Conservation (phyloP, 73 alveolate species). For the Paramecium sonneborni region DNA sequence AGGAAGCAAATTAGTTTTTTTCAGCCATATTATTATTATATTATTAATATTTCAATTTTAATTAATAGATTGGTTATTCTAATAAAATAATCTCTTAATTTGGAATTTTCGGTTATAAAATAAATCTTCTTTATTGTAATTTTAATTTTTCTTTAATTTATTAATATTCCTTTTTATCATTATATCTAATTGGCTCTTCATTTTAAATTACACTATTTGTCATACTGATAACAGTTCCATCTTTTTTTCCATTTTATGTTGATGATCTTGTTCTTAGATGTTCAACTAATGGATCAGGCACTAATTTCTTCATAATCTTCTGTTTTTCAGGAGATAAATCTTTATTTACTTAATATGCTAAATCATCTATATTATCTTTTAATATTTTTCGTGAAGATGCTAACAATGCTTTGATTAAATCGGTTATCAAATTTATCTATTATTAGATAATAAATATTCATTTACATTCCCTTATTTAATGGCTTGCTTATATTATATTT, state of each 20-base stretch:
- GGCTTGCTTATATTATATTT: constrained; percentile 9
- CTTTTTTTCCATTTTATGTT: constrained; percentile 20
- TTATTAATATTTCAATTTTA: neutral
- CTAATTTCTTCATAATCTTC: neutral
- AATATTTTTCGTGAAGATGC: constrained; percentile 11
- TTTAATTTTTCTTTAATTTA: neutral
- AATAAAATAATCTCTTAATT: neutral
- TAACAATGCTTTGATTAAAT: constrained; percentile 1
- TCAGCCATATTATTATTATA: neutral
- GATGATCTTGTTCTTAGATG: constrained; percentile 42
- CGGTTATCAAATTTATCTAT: constrained; percentile 27
- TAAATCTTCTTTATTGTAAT: neutral
- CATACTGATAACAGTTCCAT: neutral
- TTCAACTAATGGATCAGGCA: neutral
- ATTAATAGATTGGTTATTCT: constrained; percentile 24
- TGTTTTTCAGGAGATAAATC: constrained; percentile 4
- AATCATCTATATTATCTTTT: constrained; percentile 30
- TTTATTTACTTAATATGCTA: neutral
- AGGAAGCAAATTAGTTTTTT: neutral
- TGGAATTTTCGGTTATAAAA: neutral
- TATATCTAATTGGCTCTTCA: constrained; percentile 8
- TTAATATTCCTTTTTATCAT: neutral
- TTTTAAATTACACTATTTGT: neutral
- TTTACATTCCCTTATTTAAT: constrained; percentile 28
- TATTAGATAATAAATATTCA: neutral